Base-by-base conservation (phyloP, 1,139 yeast species). In the Taphrina communis region DNA sequence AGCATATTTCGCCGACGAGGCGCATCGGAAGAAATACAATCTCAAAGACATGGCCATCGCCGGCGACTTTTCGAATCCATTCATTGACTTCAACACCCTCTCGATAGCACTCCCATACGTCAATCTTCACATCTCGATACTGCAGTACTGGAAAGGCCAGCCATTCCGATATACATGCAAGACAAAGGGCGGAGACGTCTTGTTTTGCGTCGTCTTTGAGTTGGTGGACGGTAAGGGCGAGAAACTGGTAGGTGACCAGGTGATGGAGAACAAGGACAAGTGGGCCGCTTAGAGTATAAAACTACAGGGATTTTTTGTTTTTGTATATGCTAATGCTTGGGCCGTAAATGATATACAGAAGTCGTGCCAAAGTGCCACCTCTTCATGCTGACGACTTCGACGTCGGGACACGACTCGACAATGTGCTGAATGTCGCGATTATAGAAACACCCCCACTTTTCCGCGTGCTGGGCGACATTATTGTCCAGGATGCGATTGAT, bases 401-500 rank as follows among this genome's bases (percentile, higher is more conserved):
- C 82, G 0, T 96, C 97, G 14, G 96, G 88, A 41, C 67, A 63
- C 71, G 86, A 87, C 75, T 89, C 93, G 41, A 94, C 83, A 67
- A 94, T 82, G 74, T 88, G 94, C 44, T 92, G 96, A 73, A 94
- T 90, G 76, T 94, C 98, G 72, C 94, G 81, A 76, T 94, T 94
- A 97, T 98, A 94, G 76, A 98, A 82, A 79, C 99, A 94, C 2
- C 97, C 98, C 98, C 98, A 94, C 12, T 89, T 87, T 72, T 89
- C 85, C 81, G 93, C 86, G 79, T 97, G 88, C 73, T 86, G 85
- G 69, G 86, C 92, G 7, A 97, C 93, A 73, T 95, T 83, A 72
- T 86, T 85, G 78, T 94, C 98, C 78, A 94, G 82, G 71, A 89
- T 87, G 57, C 86, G 84, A 78, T 95, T 94, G 73, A 94, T 84